phyloP scores from a whole-genome alignment of 2,329 filamentous ascomycete genomes.

The Colletotrichum acutatum region DNA sequence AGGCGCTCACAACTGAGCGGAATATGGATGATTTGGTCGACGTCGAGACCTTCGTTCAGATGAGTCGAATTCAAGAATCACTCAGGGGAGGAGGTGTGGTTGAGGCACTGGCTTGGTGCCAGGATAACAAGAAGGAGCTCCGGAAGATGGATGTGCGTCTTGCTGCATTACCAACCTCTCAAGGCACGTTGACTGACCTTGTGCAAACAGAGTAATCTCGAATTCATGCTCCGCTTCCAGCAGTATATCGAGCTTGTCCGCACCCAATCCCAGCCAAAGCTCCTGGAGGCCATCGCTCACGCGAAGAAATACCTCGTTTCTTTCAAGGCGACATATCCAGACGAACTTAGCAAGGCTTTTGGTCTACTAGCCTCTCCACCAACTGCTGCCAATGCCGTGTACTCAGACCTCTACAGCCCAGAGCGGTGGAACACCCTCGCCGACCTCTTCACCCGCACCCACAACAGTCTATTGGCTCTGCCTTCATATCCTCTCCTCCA shows the following conservation, averaged over 20 bases:
- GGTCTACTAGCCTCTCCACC: constrained; percentile 82
- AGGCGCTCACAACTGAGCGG: constrained; percentile 78
- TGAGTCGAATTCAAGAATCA: constrained; percentile 80
- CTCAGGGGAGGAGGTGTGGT: constrained; percentile 76
- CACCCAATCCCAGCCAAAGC: constrained; percentile 69
- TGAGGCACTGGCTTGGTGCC: constrained; percentile 90
- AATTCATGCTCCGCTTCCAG: constrained; percentile 93
- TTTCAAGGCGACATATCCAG: constrained; percentile 74
- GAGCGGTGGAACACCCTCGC: constrained; percentile 82
- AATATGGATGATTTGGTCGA: constrained; percentile 86
- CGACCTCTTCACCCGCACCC: constrained; percentile 83
- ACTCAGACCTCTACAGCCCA: constrained; percentile 74
- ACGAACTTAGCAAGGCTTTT: constrained; percentile 77
- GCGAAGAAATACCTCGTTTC: constrained; percentile 84
- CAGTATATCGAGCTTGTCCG: constrained; percentile 94
- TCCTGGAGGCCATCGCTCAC: constrained; percentile 82
- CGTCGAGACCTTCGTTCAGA: constrained; percentile 86
- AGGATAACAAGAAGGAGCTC: constrained; percentile 91
- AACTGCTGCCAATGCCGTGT: constrained; percentile 57
- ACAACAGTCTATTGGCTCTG: constrained; percentile 86
- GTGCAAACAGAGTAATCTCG: constrained; percentile 75
- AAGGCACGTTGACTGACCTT: constrained; percentile 15
- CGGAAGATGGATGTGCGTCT: constrained; percentile 81
- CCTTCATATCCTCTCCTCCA: constrained; percentile 87
- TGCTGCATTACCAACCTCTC: not conserved